Base-by-base conservation (phyloP, 2,329 filamentous ascomycete genomes). In the Talaromyces sp. region DNA sequence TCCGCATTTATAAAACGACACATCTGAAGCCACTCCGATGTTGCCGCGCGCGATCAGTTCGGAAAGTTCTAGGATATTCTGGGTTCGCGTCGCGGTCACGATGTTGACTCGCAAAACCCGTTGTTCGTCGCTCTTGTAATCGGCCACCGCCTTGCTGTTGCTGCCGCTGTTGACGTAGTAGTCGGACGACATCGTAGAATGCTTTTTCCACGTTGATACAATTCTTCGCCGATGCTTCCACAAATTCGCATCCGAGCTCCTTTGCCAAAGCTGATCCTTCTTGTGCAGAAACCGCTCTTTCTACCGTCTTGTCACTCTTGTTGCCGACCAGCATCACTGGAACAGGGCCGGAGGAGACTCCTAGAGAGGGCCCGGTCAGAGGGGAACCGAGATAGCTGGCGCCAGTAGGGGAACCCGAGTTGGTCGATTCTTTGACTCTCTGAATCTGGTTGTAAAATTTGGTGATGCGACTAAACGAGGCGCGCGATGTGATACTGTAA, bases 251-350 rank as follows among this genome's bases (percentile, higher is more conserved):
- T 62, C 91, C 91, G 39, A 99, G 80, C 69, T 97, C 91, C 68
- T 92, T 89, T 57, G 94, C 93, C 39, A 97, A 79, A 54, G 92
- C 91, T 65, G 91, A 89, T 15, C 94, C 94, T 77, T 99, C 94
- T 74, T 97, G 94, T 53, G 92, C 96, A 2, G 92, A 97, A 3
- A 97, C 94, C 70, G 97, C 93, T 64, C 94, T 86, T 77, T 97
- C 94, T 28, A 93, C 96, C 48, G 96, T 91, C 68, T 94, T 84
- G 76, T 99, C 94, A 77, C 91, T 96, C 80, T 99, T 99, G 81
- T 99, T 97, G 65, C 94, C 94, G 36, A 99, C 94, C 31, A 99
- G 83, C 94, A 99, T 97, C 68, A 99, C 90, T 48, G 94, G 94
- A 15, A 94, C 91, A 19, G 88, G 88, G 62, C 84, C 81, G 62